Percentiles rank a stretch among this genome's conserved stretches.
Conservation (phyloP, 371 early-diverging fungal genomes). For the Apophysomyces elegans region DNA sequence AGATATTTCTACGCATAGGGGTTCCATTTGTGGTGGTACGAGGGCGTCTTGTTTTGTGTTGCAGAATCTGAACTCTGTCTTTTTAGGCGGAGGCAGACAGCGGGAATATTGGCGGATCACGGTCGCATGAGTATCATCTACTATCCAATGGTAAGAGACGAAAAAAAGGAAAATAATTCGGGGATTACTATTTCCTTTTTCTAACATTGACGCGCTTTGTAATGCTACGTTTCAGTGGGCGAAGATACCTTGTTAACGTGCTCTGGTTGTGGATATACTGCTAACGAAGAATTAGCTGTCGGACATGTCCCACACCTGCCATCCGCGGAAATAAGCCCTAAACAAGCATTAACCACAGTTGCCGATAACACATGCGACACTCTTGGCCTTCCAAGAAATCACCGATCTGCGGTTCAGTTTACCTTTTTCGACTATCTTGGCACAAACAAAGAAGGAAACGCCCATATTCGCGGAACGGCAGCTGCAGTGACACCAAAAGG, state of each 20-base stretch:
- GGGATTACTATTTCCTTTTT: neutral
- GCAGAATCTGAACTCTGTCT: conserved; percentile 3
- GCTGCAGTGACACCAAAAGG: conserved; percentile 27
- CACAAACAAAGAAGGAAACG: conserved; percentile 13
- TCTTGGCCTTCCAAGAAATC: conserved; percentile 10
- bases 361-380: conserved; percentile 1
- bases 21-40: conserved; percentile 77
- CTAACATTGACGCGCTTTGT: neutral
- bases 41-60: conserved; percentile 7
- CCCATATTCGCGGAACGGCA: conserved; percentile 17
- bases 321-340: neutral
- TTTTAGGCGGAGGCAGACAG: conserved; percentile 85
- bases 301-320: conserved; percentile 25
- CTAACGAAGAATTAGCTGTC: conserved; percentile 78
- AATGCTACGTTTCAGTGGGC: conserved; percentile 53
- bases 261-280: conserved; percentile 71
- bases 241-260: conserved; percentile 85
- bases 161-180: neutral
- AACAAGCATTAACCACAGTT: neutral
- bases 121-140: conserved; percentile 91
- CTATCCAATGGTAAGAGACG: conserved; percentile 57
- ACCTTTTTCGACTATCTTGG: conserved; percentile 10
- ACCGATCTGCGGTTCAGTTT: conserved; percentile 1
- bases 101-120: conserved; percentile 88
- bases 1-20: conserved; percentile 75